Evolutionary conservation across 305 asterid species (phyloP), one percentile per base, ranked within the genome.

Genomic region (Solanum hybrid): DNA sequence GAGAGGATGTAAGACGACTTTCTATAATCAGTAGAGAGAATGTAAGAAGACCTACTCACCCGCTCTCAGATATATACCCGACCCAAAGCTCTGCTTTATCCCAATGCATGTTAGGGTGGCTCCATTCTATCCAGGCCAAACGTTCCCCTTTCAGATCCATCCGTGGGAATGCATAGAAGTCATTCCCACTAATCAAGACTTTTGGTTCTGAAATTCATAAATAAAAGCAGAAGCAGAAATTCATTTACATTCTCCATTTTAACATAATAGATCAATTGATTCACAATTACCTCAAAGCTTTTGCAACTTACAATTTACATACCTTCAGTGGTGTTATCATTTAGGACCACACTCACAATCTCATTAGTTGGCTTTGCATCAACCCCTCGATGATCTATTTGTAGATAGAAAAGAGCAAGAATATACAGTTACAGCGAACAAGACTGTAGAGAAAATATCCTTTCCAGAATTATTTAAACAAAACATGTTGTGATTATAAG

Each of bases 41-140:
- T 42, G 72, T 46, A 27, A 46, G 38, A 46, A 46, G 40, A 89
- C 94, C 17, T 89, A 96, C 89, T 88, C 87, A 88, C 99, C 99
- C 99, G 79, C 93, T 93, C 87, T 96, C 96, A 91, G 97, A 95
- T 85, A 96, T 89, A 91, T 94, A 94, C 91, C 99, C 99, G 89
- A 97, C 99, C 99, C 99, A 96, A 89, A 96, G 98, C 91, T 96
- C 95, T 91, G 99, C 95, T 94, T 93, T 95, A 90, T 96, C 99
- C 98, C 99, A 96, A 75, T 98, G 99, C 99, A 96, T 97, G 94
- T 96, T 95, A 86, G 99, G 99, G 92, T 97, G 99, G 80, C 94
- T 90, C 99, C 99, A 97, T 91, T 97, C 95, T 46, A 96, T 96
- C 99, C 99, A 97, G 42, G 99, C 98, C 88, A 96, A 51, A 36